A percentile compares a stretch with the other conserved stretches of the same genome.
phyloP scores from a whole-genome alignment of 1,284 basidiomycete species.

The Phlebopus sp. region DNA sequence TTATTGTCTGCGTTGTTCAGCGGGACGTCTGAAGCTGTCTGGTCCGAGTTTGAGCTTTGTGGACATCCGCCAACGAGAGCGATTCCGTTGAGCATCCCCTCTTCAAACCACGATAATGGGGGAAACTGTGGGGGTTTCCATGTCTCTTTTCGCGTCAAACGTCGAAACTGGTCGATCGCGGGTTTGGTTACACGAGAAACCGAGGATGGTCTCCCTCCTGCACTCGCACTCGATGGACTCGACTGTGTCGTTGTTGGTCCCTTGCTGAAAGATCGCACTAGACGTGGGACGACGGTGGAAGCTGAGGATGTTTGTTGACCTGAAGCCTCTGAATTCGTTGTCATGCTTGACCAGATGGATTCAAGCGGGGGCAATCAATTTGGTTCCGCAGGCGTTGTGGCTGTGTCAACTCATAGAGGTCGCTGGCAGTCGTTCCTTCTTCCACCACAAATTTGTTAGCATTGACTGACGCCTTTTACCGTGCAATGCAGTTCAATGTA shows the following conservation, averaged over 20 bases:
- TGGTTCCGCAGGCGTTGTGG: not conserved
- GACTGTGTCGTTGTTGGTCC: constrained; percentile 16
- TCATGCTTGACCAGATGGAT: constrained; percentile 7
- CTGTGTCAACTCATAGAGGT: not conserved
- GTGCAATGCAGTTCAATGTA: too few relatives aligned
- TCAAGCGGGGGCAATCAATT: not conserved
- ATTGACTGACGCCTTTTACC: too few relatives aligned
- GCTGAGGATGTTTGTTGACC: constrained; percentile 1
- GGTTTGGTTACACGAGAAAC: constrained; percentile 27
- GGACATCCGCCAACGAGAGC: constrained; percentile 13
- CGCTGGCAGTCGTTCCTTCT: too few relatives aligned
- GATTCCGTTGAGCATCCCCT: constrained; percentile 5
- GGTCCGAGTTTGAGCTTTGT: constrained; percentile 6
- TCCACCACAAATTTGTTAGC: too few relatives aligned
- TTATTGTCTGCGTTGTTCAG: constrained; percentile 8
- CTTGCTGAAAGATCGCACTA: constrained; percentile 22
- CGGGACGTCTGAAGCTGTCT: constrained; percentile 6
- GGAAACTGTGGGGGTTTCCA: constrained; percentile 16
- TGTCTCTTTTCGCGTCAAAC: constrained; percentile 18
- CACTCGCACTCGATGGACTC: constrained; percentile 1
- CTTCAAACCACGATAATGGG: constrained; percentile 21
- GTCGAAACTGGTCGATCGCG: constrained; percentile 37
- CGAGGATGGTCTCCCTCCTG: constrained; percentile 6
- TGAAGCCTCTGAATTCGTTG: constrained; percentile 3
- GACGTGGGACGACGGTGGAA: constrained; percentile 7